Base-by-base conservation (phyloP, 2,329 filamentous ascomycete genomes). In the Pestalotiopsis sp. region DNA sequence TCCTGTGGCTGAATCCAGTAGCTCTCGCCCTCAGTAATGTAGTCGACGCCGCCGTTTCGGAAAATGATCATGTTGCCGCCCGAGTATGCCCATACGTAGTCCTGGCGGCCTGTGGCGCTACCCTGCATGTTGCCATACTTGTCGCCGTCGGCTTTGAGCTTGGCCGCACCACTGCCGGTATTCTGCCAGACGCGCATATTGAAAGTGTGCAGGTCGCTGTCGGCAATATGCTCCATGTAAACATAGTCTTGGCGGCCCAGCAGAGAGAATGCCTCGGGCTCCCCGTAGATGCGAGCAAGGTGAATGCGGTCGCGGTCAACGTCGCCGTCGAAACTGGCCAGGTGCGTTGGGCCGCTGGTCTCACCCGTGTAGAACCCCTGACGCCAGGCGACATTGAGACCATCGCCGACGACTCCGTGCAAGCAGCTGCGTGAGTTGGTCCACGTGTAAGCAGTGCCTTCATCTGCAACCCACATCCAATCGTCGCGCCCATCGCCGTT, bases 81-180 rank as follows among this genome's bases (percentile, higher is more conserved):
- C 3, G 70, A 68, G 7, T 65, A 68, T 13, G 71, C 68, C 74
- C 74, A 76, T n/a, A 75, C 69, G 20, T 75, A 74, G 67, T 76
- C 70, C 56, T 73, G 73, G 14, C 70, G 70, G 27, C 75, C 73
- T 57, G 74, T 67, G 11, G 69, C 64, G 39, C 72, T 66, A 5
- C 75, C 77, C 59, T 66, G 71, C 74, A 79, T 79, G 45, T 78
- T 73, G 68, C 75, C 75, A 66, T 77, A 79, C n/a, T 69, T 66
- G 23, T 72, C 71, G 3, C 77, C 77, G 67, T 79, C 77, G 2
- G 72, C 76, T 68, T 72, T 73, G 13, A 72, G 61, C 25, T 72
- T 68, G 23, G 39, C 73, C 17, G n/a, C 38, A 9, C 73, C 76
- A 3, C 12, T 20, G 11, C 75, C 77, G 2, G 64, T 72, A 63